Evolutionary conservation across 2,329 filamentous ascomycete genomes (phyloP).

Genomic region (Penicillium sp.): DNA sequence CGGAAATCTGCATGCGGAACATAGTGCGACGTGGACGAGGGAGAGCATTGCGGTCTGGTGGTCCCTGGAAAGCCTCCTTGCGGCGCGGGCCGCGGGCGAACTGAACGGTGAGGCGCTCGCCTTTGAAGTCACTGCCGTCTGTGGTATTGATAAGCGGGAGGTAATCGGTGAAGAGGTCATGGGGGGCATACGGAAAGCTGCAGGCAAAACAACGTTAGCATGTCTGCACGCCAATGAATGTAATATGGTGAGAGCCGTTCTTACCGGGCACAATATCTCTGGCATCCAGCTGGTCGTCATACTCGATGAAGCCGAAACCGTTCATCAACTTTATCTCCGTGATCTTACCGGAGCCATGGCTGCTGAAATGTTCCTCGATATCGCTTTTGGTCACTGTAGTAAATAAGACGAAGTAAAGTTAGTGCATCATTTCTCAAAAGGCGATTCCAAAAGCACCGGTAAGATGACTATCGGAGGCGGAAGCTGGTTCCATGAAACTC

Average conservation of each 20-base stretch:
- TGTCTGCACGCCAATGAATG: conserved; percentile 12
- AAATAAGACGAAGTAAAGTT: conserved; percentile 3
- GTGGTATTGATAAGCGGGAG: conserved; percentile 36
- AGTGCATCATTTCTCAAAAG: neutral
- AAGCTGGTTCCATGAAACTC: conserved; percentile 2
- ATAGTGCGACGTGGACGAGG: conserved; percentile 89
- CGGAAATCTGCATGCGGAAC: conserved; percentile 95
- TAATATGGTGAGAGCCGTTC: conserved; percentile 31
- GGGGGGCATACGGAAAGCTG: conserved; percentile 56
- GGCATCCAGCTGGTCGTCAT: conserved; percentile 97
- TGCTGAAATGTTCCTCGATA: conserved; percentile 91
- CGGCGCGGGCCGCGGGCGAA: conserved; percentile 86
- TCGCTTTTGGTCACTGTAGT: conserved; percentile 87
- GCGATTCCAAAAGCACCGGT: neutral
- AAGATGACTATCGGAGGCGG: neutral
- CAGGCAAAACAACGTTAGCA: conserved; percentile 20
- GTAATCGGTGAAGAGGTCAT: conserved; percentile 55
- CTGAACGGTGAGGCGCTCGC: conserved; percentile 94
- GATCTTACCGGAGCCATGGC: conserved; percentile 94
- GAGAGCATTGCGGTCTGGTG: conserved; percentile 60
- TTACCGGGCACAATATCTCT: conserved; percentile 97
- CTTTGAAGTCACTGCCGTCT: conserved; percentile 99
- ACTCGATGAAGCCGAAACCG: conserved; percentile 99
- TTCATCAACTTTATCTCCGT: conserved; percentile 99
- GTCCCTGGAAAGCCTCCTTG: conserved; percentile 62